These are phyloP conservation scores for Acer saccharum DNA, from an alignment of 345 rosid genomes.

Conservation along the genomic window DNA sequence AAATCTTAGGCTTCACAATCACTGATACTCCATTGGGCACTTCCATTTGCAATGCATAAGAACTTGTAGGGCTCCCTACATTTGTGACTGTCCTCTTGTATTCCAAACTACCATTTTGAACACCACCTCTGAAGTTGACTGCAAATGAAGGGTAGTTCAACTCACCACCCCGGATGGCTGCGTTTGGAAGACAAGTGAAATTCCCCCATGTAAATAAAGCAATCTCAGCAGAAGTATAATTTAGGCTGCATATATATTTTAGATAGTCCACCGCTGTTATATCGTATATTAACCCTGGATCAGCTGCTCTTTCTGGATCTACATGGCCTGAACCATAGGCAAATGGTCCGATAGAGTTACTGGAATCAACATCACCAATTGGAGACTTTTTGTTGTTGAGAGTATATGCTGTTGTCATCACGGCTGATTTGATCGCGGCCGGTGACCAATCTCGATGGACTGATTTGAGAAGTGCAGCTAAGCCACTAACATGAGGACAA, in stretches of 20 bases:
- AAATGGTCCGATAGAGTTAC: constrained; percentile 37
- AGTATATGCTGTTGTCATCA: too few relatives aligned
- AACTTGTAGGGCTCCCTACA: constrained; percentile 32
- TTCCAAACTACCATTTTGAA: neutral
- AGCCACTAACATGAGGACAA: too few relatives aligned
- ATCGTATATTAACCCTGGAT: constrained; percentile 59
- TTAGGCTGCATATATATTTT: constrained; percentile 50
- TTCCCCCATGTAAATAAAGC: constrained; percentile 23
- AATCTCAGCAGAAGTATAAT: constrained; percentile 41
- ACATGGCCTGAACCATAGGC: constrained; percentile 59
- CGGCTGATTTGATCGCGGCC: too few relatives aligned
- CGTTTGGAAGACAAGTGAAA: neutral
- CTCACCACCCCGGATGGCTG: too few relatives aligned
- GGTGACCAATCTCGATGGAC: too few relatives aligned
- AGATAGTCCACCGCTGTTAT: constrained; percentile 42
- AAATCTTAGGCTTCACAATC: constrained; percentile 34
- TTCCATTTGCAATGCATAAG: constrained; percentile 36
- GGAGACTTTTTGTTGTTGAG: too few relatives aligned
- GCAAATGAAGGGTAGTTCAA: too few relatives aligned
- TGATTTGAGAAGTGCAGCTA: too few relatives aligned
- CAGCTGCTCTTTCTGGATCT: constrained; percentile 50
- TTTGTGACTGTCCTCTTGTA: constrained; percentile 50
- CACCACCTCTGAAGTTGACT: too few relatives aligned
- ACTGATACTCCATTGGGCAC: constrained; percentile 46
- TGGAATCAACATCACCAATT: constrained; percentile 4